Base-by-base conservation (phyloP, 1,284 basidiomycete genomes). In the Ustilago hordei region DNA sequence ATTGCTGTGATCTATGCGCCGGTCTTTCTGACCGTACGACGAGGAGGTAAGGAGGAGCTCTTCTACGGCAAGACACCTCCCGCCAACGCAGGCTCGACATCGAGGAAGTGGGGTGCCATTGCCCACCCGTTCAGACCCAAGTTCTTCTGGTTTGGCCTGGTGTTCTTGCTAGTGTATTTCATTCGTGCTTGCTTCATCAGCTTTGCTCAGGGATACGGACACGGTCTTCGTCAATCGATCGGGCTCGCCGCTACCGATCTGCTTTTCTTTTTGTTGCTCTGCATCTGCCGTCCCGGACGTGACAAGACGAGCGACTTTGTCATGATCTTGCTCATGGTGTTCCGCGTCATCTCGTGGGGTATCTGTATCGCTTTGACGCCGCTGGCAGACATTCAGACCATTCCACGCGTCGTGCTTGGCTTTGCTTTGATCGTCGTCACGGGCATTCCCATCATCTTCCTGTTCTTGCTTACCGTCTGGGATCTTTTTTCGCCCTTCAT, bases 381-480 rank as follows among this genome's bases (percentile, higher is more conserved):
- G 4, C 45, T 78, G 19, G 78, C 81, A 8, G 69, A 81, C 31
- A 65, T 84, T 54, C 66, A 78, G 63, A 82, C 81, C 32, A 85
- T 86, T 48, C 83, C 84, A 11, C 71, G 84, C 9, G 83, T 82
- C 9, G 75, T 86, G 23, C 69, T 86, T 0, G 84, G 84, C 4
- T 84, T 84, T 39, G 85, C 80, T 5, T 53, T 83, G 36, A 59
- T 86, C 15, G 84, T 74, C 6, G 73, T 85, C 13, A 81, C 81
- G 7, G 71, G 69, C 1, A 61, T 86, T 9, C 81, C 83, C 34
- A 80, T 86, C 71, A 57, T 86, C 41, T 80, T 79, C 45, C 43
- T 84, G 19, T 81, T 86, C 63, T 61, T 82, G 15, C 41, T 82
- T 38, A 80, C 83, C 11, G 54, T 84, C 6, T 78, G 69, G 64